These are phyloP conservation scores for Aaosphaeria arxii DNA, from an alignment of 2,329 filamentous ascomycete species.

Conservation along the genomic window DNA sequence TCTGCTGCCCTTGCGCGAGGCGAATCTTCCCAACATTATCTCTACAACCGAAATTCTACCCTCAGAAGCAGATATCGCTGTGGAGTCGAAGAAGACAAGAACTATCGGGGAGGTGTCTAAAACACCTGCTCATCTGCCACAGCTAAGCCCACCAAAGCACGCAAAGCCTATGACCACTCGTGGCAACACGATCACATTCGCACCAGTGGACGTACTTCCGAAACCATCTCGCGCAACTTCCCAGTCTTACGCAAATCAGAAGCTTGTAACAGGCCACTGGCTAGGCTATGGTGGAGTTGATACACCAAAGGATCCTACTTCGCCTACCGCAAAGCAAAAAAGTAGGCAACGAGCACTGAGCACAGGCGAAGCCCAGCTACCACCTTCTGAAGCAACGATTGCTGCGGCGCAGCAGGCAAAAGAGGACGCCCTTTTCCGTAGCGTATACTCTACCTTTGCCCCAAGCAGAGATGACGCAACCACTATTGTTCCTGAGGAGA, in stretches of 20 bases:
- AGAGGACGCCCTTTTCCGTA: conserved; percentile 71
- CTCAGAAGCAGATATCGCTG: conserved; percentile 38
- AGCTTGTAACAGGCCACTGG: conserved; percentile 66
- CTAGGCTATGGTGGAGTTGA: conserved; percentile 52
- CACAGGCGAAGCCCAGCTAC: conserved; percentile 58
- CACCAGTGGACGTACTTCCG: conserved; percentile 52
- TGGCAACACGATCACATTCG: conserved; percentile 50
- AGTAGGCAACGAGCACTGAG: conserved; percentile 72
- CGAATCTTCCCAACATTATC: conserved; percentile 71
- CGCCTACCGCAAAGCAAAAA: conserved; percentile 63
- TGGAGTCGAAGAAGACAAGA: conserved; percentile 53
- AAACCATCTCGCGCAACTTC: conserved; percentile 39
- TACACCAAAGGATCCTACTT: conserved; percentile 45
- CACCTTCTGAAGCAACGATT: conserved; percentile 36
- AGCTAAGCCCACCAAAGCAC: conserved; percentile 68
- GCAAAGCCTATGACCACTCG: conserved; percentile 67
- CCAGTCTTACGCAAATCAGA: conserved; percentile 64
- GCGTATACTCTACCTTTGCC: conserved; percentile 77
- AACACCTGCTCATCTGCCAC: conserved; percentile 62
- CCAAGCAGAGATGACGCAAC: conserved; percentile 71
- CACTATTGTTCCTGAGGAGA: conserved; percentile 65
- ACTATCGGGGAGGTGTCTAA: conserved; percentile 74
- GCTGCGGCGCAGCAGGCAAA: conserved; percentile 56
- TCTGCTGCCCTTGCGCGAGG: conserved; percentile 57
- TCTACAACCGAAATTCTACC: conserved; percentile 65